Evolutionary conservation across 1,139 yeast genomes (phyloP).

Genomic region (Nakaseomyces glabratus): DNA sequence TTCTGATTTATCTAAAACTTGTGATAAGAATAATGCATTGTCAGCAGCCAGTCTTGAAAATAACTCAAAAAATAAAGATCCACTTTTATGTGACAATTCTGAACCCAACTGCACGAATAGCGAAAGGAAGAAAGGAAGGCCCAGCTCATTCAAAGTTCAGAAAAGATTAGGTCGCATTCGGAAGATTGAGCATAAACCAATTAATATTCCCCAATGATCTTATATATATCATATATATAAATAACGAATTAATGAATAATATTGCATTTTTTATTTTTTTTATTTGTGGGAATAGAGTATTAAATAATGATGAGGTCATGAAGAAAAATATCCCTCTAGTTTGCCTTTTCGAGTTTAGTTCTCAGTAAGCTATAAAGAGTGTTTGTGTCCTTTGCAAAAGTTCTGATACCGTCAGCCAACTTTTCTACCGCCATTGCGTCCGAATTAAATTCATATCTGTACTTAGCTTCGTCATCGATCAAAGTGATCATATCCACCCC

Average conservation of each 20-base stretch:
- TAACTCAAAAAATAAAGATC: too few relatives aligned
- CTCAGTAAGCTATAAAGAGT: slow-evolving; percentile 71
- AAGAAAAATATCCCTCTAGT: neutral
- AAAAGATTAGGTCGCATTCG: neutral
- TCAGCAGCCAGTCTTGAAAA: too few relatives aligned
- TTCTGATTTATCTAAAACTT: too few relatives aligned
- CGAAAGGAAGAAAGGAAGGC: too few relatives aligned
- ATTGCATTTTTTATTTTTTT: too few relatives aligned
- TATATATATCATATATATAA: too few relatives aligned
- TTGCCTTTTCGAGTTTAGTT: slow-evolving; percentile 43
- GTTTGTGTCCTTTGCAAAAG: slow-evolving; percentile 85
- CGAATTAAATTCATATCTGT: slow-evolving; percentile 86
- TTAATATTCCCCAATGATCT: slow-evolving; percentile 1
- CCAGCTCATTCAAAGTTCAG: too few relatives aligned
- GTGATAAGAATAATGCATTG: too few relatives aligned
- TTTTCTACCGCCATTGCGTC: slow-evolving; percentile 98
- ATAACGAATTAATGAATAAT: too few relatives aligned
- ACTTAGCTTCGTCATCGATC: slow-evolving; percentile 75
- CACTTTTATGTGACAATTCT: too few relatives aligned
- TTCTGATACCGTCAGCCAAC: slow-evolving; percentile 94
- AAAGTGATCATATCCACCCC: slow-evolving; percentile 59
- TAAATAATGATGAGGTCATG: neutral
- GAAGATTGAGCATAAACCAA: slow-evolving; percentile 1
- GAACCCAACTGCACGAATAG: too few relatives aligned
- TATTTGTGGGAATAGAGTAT: slow-evolving; percentile 1